Evolutionary conservation across 2,329 filamentous ascomycete species (phyloP).

Genomic region (Colletotrichum euphorbiae): DNA sequence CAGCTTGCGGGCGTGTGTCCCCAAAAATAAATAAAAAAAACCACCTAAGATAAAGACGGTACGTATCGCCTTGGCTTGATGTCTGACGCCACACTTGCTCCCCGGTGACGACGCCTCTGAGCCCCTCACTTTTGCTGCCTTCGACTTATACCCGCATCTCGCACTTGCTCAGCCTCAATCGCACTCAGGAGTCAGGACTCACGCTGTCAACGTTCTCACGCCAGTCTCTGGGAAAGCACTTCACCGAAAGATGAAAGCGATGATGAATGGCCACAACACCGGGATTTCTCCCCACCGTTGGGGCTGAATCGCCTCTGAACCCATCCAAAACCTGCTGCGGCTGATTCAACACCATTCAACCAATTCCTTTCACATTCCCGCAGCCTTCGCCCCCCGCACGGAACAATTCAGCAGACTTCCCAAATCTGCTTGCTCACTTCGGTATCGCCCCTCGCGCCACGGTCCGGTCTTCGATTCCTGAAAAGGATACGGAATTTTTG

Average conservation of each 20-base stretch:
- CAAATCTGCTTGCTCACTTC: background rate
- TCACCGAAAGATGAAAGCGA: background rate
- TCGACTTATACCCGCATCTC: conserved; percentile 6
- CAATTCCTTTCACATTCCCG: background rate
- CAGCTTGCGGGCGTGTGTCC: conserved; percentile 18
- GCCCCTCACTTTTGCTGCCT: background rate
- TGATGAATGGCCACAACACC: conserved; percentile 11
- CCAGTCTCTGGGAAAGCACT: conserved; percentile 2
- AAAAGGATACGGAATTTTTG: background rate
- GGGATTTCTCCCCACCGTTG: conserved; percentile 15
- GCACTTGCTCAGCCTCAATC: conserved; percentile 34
- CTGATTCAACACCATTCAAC: background rate
- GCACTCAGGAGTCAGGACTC: background rate
- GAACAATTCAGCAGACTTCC: background rate
- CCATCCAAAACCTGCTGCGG: conserved; percentile 32
- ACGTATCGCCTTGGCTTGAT: background rate
- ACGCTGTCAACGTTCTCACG: background rate
- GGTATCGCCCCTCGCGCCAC: background rate
- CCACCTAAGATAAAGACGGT: background rate
- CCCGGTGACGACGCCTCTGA: conserved; percentile 34
- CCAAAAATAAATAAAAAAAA: conserved; percentile 28
- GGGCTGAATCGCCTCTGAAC: conserved; percentile 35
- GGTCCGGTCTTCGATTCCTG: background rate
- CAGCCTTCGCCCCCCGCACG: conserved; percentile 8
- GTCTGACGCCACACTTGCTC: conserved; percentile 32